Percentiles rank a stretch among this genome's conserved stretches.
These are phyloP conservation scores for Chaetomiaceae sp. DNA, from an alignment of 2,329 filamentous ascomycete genomes.

Conservation along the genomic window DNA sequence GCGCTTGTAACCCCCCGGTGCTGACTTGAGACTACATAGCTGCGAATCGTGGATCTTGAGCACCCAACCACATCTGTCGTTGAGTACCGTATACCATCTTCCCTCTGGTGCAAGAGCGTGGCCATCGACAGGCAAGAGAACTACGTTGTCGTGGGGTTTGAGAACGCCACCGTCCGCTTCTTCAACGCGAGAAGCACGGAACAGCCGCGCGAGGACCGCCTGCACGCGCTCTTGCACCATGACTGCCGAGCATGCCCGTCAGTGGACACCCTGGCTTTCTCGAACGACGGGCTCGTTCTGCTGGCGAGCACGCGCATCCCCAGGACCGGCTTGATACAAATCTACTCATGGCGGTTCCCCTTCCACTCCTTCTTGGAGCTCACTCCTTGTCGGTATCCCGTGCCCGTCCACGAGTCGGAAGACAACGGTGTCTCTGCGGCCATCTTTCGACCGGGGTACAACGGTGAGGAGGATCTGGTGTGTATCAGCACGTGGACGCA, in stretches of 20 bases:
- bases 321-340: conserved; percentile 32
- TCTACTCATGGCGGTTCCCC: conserved; percentile 34
- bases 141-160: conserved; percentile 36
- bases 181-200: conserved; percentile 32
- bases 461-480: conserved; percentile 32
- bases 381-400: conserved; percentile 31
- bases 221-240: conserved; percentile 30
- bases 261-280: conserved; percentile 37
- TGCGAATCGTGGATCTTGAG: conserved; percentile 33
- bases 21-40: conserved; percentile 19
- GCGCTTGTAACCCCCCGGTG: too few species aligned
- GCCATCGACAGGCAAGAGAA: conserved; percentile 35
- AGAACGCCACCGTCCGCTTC: conserved; percentile 35
- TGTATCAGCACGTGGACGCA: conserved; percentile 39
- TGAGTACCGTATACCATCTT: conserved; percentile 35
- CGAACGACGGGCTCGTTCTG: conserved; percentile 34
- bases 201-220: conserved; percentile 32
- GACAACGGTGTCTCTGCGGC: conserved; percentile 35
- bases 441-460: conserved; percentile 29
- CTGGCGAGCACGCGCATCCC: conserved; percentile 33
- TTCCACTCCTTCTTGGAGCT: conserved; percentile 33
- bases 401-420: conserved; percentile 36
- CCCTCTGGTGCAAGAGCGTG: conserved; percentile 35
- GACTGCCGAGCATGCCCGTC: conserved; percentile 32
- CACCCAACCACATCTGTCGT: conserved; percentile 28